Percentiles rank a stretch among this genome's conserved stretches.
These are phyloP conservation scores for Tremellales sp. DNA, from an alignment of 1,284 basidiomycete species.

Conservation along the genomic window DNA sequence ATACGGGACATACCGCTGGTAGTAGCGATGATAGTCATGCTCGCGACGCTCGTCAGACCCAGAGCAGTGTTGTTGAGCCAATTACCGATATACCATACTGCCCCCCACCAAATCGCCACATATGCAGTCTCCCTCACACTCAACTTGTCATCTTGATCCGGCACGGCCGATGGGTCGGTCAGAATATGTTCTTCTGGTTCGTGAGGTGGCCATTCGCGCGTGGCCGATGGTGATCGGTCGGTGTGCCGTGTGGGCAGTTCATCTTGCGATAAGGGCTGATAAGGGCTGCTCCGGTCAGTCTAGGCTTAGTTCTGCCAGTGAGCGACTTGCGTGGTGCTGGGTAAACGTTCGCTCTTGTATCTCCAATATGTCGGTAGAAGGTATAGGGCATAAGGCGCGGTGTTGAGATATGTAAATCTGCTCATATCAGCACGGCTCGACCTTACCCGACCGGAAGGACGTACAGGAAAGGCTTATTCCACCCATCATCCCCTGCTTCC, in stretches of 20 bases:
- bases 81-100: slow-evolving; percentile 88
- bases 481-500: slow-evolving; percentile 41
- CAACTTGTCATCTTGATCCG: slow-evolving; percentile 41
- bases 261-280: slow-evolving; percentile 9
- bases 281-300: background rate
- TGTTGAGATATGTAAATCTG: slow-evolving; percentile 50
- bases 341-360: slow-evolving; percentile 8
- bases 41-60: slow-evolving; percentile 82
- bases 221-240: background rate
- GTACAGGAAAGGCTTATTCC: slow-evolving; percentile 49
- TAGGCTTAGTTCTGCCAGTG: too few relatives aligned
- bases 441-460: slow-evolving; percentile 8
- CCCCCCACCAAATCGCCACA: slow-evolving; percentile 71
- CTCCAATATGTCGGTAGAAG: slow-evolving; percentile 61
- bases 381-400: slow-evolving; percentile 77
- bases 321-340: too few relatives aligned
- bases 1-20: slow-evolving; percentile 67
- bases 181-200: background rate
- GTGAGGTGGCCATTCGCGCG: background rate
- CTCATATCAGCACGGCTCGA: background rate
- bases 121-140: slow-evolving; percentile 67
- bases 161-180: background rate
- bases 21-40: slow-evolving; percentile 79
- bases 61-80: slow-evolving; percentile 80
- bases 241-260: background rate